Evolutionary conservation across 2,329 filamentous ascomycete genomes (phyloP), one percentile per base, ranked within the genome.

Genomic region (Monosporascus sp.): DNA sequence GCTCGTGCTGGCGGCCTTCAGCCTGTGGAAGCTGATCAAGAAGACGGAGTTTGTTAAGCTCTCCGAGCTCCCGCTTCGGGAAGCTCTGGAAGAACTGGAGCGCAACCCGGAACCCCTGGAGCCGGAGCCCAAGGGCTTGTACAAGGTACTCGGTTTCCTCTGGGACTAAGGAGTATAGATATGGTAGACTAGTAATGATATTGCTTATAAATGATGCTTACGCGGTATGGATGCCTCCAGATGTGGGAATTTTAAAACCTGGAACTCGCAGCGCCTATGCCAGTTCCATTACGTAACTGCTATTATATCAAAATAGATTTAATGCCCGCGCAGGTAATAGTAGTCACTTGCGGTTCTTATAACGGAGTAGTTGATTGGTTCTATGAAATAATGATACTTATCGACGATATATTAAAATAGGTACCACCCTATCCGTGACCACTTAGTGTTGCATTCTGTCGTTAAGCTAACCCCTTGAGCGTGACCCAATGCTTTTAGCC

Each of bases 11-110:
- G 65, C 63, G 8, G 78, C 80, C 8, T 89, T 80, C 60, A 56
- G 78, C 14, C 75, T 81, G 46, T 89, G 85, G 81, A 89, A 90
- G 67, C 66, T 84, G 37, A 70, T 79, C 63, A 87, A 86, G 64
- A 78, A 81, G 58, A 86, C 85, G 0, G 79, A 78, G 52, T 63
- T 82, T 9, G 70, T 81, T 7, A 65, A 75, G 0, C 65, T 85
- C 5, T 67, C 72, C 11, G 71, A 75, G 5, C 77, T 85, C 38
- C 78, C 81, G 0, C 66, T 85, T 0, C 63, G 68, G 1, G 75
- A 77, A 8, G 81, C 80, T 0, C 72, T 85, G 3, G 70, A 75
- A 18, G 76, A 80, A 59, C 71, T 70, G 11, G 72, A 75, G 11
- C 56, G 43, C 5, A 46, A 46, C n/a, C 43, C 43, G 5, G 43